A percentile compares a stretch with the other conserved stretches of the same genome.
Conservation (phyloP, 1,139 yeast species). For the Blastobotrys persicus region DNA sequence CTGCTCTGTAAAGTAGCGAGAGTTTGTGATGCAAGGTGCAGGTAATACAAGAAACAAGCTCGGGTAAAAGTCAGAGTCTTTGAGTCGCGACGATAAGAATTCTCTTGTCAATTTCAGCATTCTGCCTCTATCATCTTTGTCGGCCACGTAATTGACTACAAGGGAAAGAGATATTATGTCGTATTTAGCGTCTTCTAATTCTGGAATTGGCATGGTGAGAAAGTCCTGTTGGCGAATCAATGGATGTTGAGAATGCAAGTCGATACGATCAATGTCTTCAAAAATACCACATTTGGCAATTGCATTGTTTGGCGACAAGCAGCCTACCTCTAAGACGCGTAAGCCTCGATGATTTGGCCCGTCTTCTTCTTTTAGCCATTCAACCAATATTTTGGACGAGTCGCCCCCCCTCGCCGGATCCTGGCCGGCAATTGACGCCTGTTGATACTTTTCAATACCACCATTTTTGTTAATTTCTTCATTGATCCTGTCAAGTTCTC, state of each 20-base stretch:
- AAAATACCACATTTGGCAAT: conserved; percentile 46
- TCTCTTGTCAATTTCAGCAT: conserved; percentile 64
- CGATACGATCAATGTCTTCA: conserved; percentile 57
- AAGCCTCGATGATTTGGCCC: conserved; percentile 15
- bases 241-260: conserved; percentile 76
- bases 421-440: conserved; percentile 88
- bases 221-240: conserved; percentile 74
- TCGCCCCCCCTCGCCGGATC: conserved; percentile 79
- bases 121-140: conserved; percentile 64
- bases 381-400: conserved; percentile 69
- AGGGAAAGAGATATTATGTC: conserved; percentile 76
- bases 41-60: conserved; percentile 79
- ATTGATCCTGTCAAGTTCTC: conserved; percentile 20
- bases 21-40: conserved; percentile 77
- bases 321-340: conserved; percentile 76
- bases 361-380: conserved; percentile 54
- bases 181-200: conserved; percentile 45
- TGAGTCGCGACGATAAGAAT: conserved; percentile 47
- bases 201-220: conserved; percentile 71
- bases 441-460: conserved; percentile 66
- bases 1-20: conserved; percentile 65
- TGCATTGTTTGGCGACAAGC: conserved; percentile 62
- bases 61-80: conserved; percentile 22
- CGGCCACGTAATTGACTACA: conserved; percentile 85
- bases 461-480: conserved; percentile 26